Percentiles rank a stretch among this genome's conserved stretches.
These are phyloP conservation scores for Termitomyces sp. DNA, from an alignment of 768 basidiomycete species.

Conservation along the genomic window DNA sequence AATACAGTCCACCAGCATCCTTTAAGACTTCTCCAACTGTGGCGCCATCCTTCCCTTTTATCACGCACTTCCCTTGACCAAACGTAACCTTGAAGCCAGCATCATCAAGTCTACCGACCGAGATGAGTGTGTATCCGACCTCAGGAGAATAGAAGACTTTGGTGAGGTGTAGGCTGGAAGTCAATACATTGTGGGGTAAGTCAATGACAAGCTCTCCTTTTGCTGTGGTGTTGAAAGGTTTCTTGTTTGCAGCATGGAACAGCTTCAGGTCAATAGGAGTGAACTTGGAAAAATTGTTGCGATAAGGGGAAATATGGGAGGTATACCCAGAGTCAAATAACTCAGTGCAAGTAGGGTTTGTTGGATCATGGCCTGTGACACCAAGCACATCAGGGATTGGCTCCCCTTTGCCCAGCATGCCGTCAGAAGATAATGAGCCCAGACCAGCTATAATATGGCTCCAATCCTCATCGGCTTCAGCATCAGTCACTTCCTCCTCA, in stretches of 20 bases:
- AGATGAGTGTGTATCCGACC: conserved; percentile 31
- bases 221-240: conserved; percentile 24
- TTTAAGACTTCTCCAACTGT: conserved; percentile 19
- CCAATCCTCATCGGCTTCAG: background rate
- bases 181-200: too few species aligned
- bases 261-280: conserved; percentile 17
- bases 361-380: too few species aligned
- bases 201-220: conserved; percentile 25
- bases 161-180: conserved; percentile 20
- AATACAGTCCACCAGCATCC: conserved; percentile 20
- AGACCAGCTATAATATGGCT: background rate
- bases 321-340: conserved; percentile 15
- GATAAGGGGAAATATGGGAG: conserved; percentile 3
- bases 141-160: conserved; percentile 33
- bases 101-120: conserved; percentile 30
- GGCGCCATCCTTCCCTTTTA: conserved; percentile 14
- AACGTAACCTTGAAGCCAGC: conserved; percentile 23
- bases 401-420: too few species aligned
- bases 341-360: conserved; percentile 1
- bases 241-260: conserved; percentile 27
- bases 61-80: conserved; percentile 22
- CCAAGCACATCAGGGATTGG: too few species aligned
- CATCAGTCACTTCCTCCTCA: background rate
- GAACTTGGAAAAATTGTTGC: conserved; percentile 19
- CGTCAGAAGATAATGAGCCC: background rate